phyloP scores from a whole-genome alignment of 441 rosid species.

The Omphalea diandra region DNA sequence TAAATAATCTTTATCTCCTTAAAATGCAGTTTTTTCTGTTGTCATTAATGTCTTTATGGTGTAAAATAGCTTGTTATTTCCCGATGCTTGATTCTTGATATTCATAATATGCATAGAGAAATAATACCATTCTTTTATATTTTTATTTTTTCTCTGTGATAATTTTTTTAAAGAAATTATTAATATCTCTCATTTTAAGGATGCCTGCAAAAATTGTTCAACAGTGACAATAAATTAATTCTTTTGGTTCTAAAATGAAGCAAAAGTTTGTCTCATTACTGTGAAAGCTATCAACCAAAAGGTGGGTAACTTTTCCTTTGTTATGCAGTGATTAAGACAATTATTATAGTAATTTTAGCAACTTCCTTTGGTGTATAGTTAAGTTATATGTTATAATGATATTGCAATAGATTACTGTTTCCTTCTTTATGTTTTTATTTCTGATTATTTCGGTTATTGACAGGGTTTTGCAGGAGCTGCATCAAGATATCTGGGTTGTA shows the following conservation, averaged over 20 bases:
- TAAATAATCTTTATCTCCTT: no score
- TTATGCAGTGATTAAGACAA: neutral
- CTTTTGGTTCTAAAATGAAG: neutral
- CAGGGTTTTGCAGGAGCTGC: constrained; percentile 93
- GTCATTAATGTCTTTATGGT: no score
- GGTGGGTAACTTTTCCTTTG: no score
- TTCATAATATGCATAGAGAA: neutral
- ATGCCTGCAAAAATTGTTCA: neutral
- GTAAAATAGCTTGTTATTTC: neutral
- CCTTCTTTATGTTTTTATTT: constrained; percentile 7
- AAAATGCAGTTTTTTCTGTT: no score
- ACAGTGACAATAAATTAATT: neutral
- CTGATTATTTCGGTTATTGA: constrained; percentile 17
- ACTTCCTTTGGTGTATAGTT: neutral
- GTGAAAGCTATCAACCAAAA: neutral
- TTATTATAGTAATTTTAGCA: constrained; percentile 3
- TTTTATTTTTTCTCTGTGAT: neutral
- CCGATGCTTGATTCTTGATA: no score
- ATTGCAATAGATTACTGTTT: neutral
- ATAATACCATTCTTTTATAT: no score
- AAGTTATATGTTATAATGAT: neutral
- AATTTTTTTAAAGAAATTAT: no score
- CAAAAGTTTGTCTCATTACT: neutral
- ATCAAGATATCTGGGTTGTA: constrained; percentile 82
- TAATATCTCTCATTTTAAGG: no score